These are phyloP conservation scores for Cutaneotrichosporon spelunceum DNA, from an alignment of 1,284 basidiomycete genomes.

Conservation along the genomic window DNA sequence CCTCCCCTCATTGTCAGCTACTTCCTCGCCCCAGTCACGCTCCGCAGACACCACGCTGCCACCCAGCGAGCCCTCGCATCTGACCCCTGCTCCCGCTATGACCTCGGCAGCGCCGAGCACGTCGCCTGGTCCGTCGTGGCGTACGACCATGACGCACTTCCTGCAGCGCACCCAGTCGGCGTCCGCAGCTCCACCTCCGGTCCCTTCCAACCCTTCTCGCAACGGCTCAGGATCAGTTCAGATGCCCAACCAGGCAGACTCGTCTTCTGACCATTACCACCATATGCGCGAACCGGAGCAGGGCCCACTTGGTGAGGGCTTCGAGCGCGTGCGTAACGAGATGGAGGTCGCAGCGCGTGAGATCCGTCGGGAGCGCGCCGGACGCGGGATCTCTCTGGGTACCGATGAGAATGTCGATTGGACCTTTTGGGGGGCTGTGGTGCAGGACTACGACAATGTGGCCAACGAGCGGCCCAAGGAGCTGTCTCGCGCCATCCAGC, in stretches of 20 bases:
- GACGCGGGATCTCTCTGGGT: not conserved
- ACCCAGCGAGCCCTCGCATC: not conserved
- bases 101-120: not conserved
- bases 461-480: slow-evolving; percentile 73
- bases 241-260: slow-evolving; percentile 33
- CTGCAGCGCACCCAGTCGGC: slow-evolving; percentile 20
- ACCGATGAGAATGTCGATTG: slow-evolving; percentile 44
- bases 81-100: not conserved
- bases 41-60: not conserved
- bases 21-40: not conserved
- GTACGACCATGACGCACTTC: slow-evolving; percentile 39
- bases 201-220: slow-evolving; percentile 14
- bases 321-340: slow-evolving; percentile 45
- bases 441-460: slow-evolving; percentile 83
- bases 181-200: slow-evolving; percentile 16
- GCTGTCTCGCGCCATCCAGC: slow-evolving; percentile 84
- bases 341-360: slow-evolving; percentile 50
- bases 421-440: slow-evolving; percentile 96
- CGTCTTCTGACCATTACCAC: slow-evolving; percentile 26
- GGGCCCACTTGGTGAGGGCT: slow-evolving; percentile 41
- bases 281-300: not conserved
- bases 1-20: not conserved
- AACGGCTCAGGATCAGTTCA: slow-evolving; percentile 22
- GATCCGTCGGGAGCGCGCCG: slow-evolving; percentile 57
- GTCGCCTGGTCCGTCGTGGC: slow-evolving; percentile 25